phyloP scores from a whole-genome alignment of 768 basidiomycete species.

The Cystobasidium onofrii region DNA sequence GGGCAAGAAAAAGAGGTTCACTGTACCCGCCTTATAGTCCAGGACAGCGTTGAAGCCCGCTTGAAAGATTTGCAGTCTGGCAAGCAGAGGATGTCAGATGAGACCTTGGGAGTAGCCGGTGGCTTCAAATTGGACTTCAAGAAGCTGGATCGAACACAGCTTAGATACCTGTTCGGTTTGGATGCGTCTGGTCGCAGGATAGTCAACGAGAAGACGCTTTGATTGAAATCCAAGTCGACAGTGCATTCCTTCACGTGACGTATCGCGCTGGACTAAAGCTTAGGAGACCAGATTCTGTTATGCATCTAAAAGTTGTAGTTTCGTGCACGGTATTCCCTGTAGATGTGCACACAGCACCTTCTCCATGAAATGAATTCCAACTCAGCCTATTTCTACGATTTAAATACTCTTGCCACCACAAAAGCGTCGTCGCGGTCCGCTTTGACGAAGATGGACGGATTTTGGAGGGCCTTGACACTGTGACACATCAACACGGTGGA shows the following conservation, averaged over 20 bases:
- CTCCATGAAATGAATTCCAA: too few species aligned
- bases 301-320: too few species aligned
- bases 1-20: not conserved
- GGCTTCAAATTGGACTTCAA: not conserved
- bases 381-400: too few species aligned
- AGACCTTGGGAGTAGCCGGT: not conserved
- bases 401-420: too few species aligned
- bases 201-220: not conserved
- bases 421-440: too few species aligned
- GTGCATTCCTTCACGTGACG: too few species aligned
- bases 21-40: not conserved
- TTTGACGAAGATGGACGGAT: too few species aligned
- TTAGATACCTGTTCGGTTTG: not conserved
- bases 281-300: too few species aligned
- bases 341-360: too few species aligned
- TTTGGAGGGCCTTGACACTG: not conserved
- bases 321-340: too few species aligned
- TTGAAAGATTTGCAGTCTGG: not conserved
- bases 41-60: not conserved
- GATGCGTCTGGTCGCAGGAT: not conserved
- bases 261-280: too few species aligned
- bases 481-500: not conserved
- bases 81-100: not conserved
- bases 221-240: too few species aligned
- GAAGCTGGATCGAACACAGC: not conserved